Base-by-base conservation (phyloP, 2,329 filamentous ascomycete species). In the Byssothecium circinans region DNA sequence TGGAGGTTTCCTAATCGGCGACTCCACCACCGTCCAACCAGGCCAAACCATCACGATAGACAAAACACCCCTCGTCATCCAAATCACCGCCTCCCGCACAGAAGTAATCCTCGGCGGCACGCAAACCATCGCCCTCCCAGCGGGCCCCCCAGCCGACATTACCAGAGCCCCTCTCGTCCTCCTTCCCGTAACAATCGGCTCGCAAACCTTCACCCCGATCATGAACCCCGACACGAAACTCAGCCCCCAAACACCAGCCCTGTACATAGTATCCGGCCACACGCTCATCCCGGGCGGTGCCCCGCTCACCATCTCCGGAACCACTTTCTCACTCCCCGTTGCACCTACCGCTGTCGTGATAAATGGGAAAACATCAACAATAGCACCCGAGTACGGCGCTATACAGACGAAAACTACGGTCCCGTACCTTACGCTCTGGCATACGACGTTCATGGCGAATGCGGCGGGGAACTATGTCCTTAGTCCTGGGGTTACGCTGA, bases 391-490 rank as follows among this genome's bases (percentile, higher is more conserved):
- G 11, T 52, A 58, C 29, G 59, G 53, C 29, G 47, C 47, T n/a
- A 44, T 60, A 11, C 57, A 55, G 15, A 62, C 65, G 10, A 58
- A 57, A 17, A 57, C 60, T 5, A 47, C 54, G 4, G 52, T 60
- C 5, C 62, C 64, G 4, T 55, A 69, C 5, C 56, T 77, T 19
- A 75, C 70, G 1, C 47, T 76, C 19, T 67, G 67, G 18, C 58
- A 62, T 11, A 45, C 64, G 4, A 60, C 65, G 1, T 74, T 72
- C 50, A 75, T 72, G 0, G 69, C 71, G 3, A 74, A 77, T 50
- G 68, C 71, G 11, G 72, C 72, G 3, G 74, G 73, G 5, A 71
- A 74, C 41, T 76, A 73, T 60, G 62, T 64, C 20, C 58, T 78
- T 12, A 65, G 56, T 5, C 63, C 64, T 0, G 73, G 69, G n/a